These are phyloP conservation scores for Candida michaelii DNA, from an alignment of 805 yeast genomes.

Conservation along the genomic window DNA sequence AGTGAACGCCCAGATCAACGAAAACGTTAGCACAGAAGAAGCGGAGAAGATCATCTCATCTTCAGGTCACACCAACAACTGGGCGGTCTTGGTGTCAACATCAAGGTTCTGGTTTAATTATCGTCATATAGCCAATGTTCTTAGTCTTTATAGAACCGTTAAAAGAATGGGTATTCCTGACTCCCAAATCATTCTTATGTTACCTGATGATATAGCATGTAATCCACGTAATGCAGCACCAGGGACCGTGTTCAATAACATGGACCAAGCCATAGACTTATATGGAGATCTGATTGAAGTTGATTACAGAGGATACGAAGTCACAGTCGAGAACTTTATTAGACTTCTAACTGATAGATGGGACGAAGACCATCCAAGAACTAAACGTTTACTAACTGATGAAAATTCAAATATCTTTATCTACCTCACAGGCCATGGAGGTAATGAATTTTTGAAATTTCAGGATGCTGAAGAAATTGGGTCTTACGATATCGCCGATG, in stretches of 20 bases:
- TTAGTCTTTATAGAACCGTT: slow-evolving; percentile 93
- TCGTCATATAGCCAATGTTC: slow-evolving; percentile 94
- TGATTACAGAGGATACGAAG: slow-evolving; percentile 96
- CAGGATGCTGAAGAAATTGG: slow-evolving; percentile 99
- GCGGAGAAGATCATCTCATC: slow-evolving; percentile 23
- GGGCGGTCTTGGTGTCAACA: slow-evolving; percentile 93
- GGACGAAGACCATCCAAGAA: slow-evolving; percentile 91
- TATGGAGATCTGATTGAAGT: slow-evolving; percentile 96
- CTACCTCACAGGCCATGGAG: slow-evolving; percentile 98
- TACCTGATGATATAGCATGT: slow-evolving; percentile 96
- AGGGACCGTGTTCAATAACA: slow-evolving; percentile 92
- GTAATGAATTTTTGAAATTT: slow-evolving; percentile 93
- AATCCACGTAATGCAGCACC: slow-evolving; percentile 95
- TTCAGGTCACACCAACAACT: slow-evolving; percentile 60
- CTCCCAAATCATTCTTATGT: slow-evolving; percentile 93
- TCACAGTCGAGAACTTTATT: slow-evolving; percentile 95
- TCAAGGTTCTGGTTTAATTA: slow-evolving; percentile 98
- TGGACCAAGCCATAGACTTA: slow-evolving; percentile 85
- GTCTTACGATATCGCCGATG: slow-evolving; percentile 93
- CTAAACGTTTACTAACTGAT: slow-evolving; percentile 87
- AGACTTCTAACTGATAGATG: slow-evolving; percentile 91
- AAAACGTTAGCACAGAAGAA: slow-evolving; percentile 7
- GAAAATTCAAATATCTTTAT: slow-evolving; percentile 92
- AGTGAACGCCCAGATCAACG: background rate
- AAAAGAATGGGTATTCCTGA: slow-evolving; percentile 96